Base-by-base conservation (phyloP, 2,329 filamentous ascomycete species). In the Aspergillus novofumigatus region DNA sequence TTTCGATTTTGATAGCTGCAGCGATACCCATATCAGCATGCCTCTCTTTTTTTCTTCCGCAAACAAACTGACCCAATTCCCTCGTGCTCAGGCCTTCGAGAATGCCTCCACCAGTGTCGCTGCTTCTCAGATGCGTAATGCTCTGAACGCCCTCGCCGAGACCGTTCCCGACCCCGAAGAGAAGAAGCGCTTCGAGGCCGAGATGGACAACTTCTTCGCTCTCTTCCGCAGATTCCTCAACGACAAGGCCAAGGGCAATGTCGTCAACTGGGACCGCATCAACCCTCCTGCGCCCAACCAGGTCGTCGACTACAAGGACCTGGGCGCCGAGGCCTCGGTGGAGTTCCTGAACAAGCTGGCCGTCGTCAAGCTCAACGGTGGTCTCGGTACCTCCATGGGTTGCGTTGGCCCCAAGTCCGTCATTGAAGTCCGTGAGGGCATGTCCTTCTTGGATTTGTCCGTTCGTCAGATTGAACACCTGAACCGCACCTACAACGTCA, bases 181-280 rank as follows among this genome's bases (percentile, higher is more conserved):
- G 74, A 86, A 85, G 81, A 78, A 80, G 90, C 86, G 95, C 65
- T 97, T 97, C 77, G 93, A 97, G 81, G 95, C 92, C 4, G 93
- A 99, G 81, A 97, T 97, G 92, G 94, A 99, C 86, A 99, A 99
- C 87, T 99, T 99, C 84, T 99, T 99, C 75, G 89, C 92, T 60
- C 89, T 99, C 61, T 99, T 99, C 88, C 90, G 94, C 74, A 87
- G 94, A 79, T 99, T 97, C 80, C 83, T 99, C 63, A 97, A 97
- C 75, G 94, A 97, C 82, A 96, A 97, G 84, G 93, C 94, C 73
- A 97, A 97, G 86, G 92, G 93, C 76, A 97, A 94, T 75, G 86
- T 86, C 52, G 86, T 94, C 84, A 91, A 96, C 77, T 99, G 94
- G 94, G 92, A 95, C 64, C 91, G 92, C 72, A 99, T 99, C 76